Evolutionary conservation across 202 grass and related monocot genomes (phyloP), one percentile per base, ranked within the genome.

Genomic region (Tripidium arundinaceum): DNA sequence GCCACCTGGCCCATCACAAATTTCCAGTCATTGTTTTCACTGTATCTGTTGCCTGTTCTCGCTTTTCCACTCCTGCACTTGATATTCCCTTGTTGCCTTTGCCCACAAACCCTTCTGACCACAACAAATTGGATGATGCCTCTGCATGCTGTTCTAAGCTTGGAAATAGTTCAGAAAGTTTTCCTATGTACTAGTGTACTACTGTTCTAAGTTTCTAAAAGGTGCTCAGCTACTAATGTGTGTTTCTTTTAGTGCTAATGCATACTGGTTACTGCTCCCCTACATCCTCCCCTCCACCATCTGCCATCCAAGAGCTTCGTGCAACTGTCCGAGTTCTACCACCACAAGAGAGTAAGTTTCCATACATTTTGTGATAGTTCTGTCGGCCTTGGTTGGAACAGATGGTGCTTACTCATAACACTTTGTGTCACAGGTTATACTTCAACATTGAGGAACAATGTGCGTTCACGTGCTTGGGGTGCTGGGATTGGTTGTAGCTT

Each of bases 391-490:
- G 40, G 40, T 69, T 75, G 38, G 36, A 14, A 73, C 6, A 8
- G n/a, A n/a, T n/a, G n/a, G n/a, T n/a, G n/a, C n/a, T 45, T 45
- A 46, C 43, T 57, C 24, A 70, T 52, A 65, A 67, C 10, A 43
- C 36, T 74, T 82, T 82, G 34, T 75, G 46, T 83, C 40, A 37
- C 74, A 98, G 96, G 90, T 52, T 98, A 98, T 85, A 90, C 90
- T 84, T 98, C 96, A 82, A 95, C 92, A 59, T 80, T 98, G 65
- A 86, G 92, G 83, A 98, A 98, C 70, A 98, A 98, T 83, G 96
- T 98, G 12, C 96, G 96, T 26, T 98, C 96, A 67, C 96, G 96
- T 84, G 92, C 96, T 84, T 98, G 96, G 96, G 96, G 96, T 36
- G 90, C 88, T 31, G 96, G 96, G 49, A 95, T 98, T 89, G 91